Percentiles rank a stretch among this genome's conserved stretches.
These are phyloP conservation scores for Syzygium aromaticum DNA, from an alignment of 345 rosid species.

Conservation along the genomic window DNA sequence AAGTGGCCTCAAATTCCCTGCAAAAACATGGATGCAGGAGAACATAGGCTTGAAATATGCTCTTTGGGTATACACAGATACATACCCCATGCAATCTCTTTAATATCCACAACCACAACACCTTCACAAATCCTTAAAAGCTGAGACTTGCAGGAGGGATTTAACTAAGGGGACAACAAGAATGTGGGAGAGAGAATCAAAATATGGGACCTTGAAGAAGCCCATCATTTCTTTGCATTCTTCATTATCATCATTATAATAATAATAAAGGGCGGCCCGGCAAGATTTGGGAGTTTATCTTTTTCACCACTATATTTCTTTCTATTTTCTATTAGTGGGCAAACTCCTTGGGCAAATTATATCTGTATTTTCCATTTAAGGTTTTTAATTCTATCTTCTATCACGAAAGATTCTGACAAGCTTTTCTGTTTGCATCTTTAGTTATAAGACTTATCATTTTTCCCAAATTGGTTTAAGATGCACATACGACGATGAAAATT, in stretches of 20 bases:
- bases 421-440: neutral
- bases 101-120: neutral
- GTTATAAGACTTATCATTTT: neutral
- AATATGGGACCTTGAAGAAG: neutral
- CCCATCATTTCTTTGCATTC: neutral
- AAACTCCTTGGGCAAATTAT: neutral
- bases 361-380: neutral
- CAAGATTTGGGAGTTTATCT: neutral
- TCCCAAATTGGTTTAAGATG: neutral
- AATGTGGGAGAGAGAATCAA: neutral
- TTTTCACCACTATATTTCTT: neutral
- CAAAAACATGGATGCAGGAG: neutral
- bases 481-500: neutral
- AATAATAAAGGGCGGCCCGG: neutral
- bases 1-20: neutral
- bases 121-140: neutral
- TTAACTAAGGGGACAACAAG: neutral
- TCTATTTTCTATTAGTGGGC: neutral
- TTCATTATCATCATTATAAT: neutral
- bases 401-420: neutral
- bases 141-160: neutral
- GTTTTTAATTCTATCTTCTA: neutral
- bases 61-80: neutral
- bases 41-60: neutral
- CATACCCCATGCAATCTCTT: neutral